Base-by-base conservation (phyloP, 2,329 filamentous ascomycete genomes). In the Aspergillus eucalypticola region DNA sequence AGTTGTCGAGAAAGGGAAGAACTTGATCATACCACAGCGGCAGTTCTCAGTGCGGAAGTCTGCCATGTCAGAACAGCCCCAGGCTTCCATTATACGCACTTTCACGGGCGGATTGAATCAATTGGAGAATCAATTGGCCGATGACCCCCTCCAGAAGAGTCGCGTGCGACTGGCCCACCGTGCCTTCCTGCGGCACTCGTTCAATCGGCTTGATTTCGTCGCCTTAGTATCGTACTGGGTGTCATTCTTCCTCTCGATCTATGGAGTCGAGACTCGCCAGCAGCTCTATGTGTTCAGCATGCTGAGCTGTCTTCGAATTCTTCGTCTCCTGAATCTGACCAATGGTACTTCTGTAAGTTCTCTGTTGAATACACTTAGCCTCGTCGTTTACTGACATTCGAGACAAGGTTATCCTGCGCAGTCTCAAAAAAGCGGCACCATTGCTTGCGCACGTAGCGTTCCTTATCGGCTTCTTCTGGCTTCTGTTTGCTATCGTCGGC, bases 181-280 rank as follows among this genome's bases (percentile, higher is more conserved):
- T 63, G 96, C 95, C 1, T 98, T 97, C 75, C 79, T 99, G 58
- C 88, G 95, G 15, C 95, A 99, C 75, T 93, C 92, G 0, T 99
- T 99, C 79, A 98, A 98, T 73, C 87, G 95, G 55, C 84, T 98
- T 10, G 95, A 99, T 74, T 97, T 98, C 75, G 82, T 99, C 56
- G 96, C 95, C 1, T 90, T 99, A 7, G 83, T 95, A n/a, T 90
- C 94, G 0, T 99, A 92, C 76, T 99, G 95, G 95, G 89, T 96
- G 59, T 89, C 91, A 1, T 95, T 98, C 69, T 74, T 86, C 10
- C 81, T 99, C 54, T 86, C 87, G 32, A 77, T 93, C 17, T 84
- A 85, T 10, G 87, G 89, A 0, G 73, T 92, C 19, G 91, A 97
- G 71, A 82, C 83, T 61, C 71, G 76, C 2, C 82, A 87, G 55